Evolutionary conservation across 495 filamentous ascomycete species (phyloP).

Genomic region (Aspergillus avenaceus): DNA sequence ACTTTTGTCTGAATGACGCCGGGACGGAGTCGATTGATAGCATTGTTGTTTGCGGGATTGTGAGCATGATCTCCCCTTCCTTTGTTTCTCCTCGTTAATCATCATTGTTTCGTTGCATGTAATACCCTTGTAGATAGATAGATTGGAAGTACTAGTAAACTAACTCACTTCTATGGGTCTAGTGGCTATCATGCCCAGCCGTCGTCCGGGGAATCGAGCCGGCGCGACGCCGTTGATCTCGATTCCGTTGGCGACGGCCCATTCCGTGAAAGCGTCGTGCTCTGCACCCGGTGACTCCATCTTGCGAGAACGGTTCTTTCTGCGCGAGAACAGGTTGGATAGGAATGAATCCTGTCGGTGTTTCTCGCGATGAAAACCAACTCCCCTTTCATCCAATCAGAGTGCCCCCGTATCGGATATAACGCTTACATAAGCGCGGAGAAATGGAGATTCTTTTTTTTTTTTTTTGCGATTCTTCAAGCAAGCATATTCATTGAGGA

Average conservation of each 20-base stretch:
- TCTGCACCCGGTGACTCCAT: conserved; percentile 19
- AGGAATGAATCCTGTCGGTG: not conserved
- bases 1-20: conserved; percentile 24
- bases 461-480: not conserved
- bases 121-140: too few relatives aligned
- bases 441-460: too few relatives aligned
- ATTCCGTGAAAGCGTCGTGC: conserved; percentile 46
- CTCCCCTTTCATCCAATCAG: not conserved
- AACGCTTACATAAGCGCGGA: not conserved
- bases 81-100: not conserved
- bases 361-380: not conserved
- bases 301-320: not conserved
- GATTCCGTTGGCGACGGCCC: conserved; percentile 52
- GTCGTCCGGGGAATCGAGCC: conserved; percentile 53
- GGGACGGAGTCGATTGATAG: conserved; percentile 58
- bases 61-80: conserved; percentile 41
- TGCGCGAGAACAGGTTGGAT: not conserved
- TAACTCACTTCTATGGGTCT: conserved; percentile 52
- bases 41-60: conserved; percentile 58
- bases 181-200: conserved; percentile 66
- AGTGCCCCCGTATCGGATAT: not conserved
- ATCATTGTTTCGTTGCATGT: not conserved
- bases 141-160: not conserved
- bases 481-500: too few relatives aligned
- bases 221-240: conserved; percentile 54